phyloP scores from a whole-genome alignment of 148 eudicot species.

The Camellia sinensis region DNA sequence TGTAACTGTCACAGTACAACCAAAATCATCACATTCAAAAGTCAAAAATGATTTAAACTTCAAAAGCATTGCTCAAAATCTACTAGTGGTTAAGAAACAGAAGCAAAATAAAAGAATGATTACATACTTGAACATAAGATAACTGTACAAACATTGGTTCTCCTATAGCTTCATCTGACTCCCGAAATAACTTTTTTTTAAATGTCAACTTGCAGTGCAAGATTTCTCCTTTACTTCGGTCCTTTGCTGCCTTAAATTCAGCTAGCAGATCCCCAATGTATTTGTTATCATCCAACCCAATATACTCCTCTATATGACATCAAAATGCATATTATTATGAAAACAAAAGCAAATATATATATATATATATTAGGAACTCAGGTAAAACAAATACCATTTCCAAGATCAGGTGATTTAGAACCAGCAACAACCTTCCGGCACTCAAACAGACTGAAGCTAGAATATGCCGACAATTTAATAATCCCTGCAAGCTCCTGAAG shows the following conservation, averaged over 20 bases:
- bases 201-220: slow-evolving; percentile 91
- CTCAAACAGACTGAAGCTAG: slow-evolving; percentile 95
- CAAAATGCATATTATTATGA: neutral
- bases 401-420: slow-evolving; percentile 83
- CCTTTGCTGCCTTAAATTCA: slow-evolving; percentile 93
- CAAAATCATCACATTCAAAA: neutral
- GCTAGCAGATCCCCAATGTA: slow-evolving; percentile 92
- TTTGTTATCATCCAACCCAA: slow-evolving; percentile 91
- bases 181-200: slow-evolving; percentile 91
- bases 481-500: slow-evolving; percentile 93
- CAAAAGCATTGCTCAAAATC: neutral
- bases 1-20: slow-evolving; percentile 52
- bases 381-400: slow-evolving; percentile 59
- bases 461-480: slow-evolving; percentile 75
- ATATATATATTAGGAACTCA: neutral
- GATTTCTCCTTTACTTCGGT: slow-evolving; percentile 92
- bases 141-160: slow-evolving; percentile 98
- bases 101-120: neutral
- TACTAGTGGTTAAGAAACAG: neutral
- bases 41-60: slow-evolving; percentile 2
- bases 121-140: slow-evolving; percentile 86
- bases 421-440: slow-evolving; percentile 85
- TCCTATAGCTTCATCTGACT: slow-evolving; percentile 90
- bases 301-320: slow-evolving; percentile 69
- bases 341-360: neutral